A percentile compares a stretch with the other conserved stretches of the same genome.
phyloP scores from a whole-genome alignment of 1,284 basidiomycete species.

The Cryptococcus jaspeensis region DNA sequence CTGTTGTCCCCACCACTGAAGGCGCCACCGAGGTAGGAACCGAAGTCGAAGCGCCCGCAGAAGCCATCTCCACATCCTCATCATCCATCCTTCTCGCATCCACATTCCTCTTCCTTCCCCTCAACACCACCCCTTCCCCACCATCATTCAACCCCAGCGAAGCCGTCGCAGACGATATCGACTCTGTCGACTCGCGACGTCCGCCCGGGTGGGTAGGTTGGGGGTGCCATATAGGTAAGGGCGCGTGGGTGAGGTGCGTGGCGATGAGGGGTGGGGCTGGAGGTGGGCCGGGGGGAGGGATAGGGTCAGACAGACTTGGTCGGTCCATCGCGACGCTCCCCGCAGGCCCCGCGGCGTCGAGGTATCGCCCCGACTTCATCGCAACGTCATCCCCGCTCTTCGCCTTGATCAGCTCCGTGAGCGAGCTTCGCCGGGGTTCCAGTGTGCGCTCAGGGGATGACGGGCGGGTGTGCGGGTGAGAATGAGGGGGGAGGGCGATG shows the following conservation, averaged over 20 bases:
- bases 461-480: constrained; percentile 26
- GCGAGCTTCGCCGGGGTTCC: constrained; percentile 27
- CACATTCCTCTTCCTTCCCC: constrained; percentile 14
- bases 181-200: constrained; percentile 35
- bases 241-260: too few relatives aligned
- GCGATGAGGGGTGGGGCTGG: not conserved
- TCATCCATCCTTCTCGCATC: constrained; percentile 7
- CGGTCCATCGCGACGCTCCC: constrained; percentile 12
- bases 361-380: constrained; percentile 19
- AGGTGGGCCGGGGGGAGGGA: not conserved
- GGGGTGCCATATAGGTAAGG: too few relatives aligned
- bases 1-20: too few relatives aligned
- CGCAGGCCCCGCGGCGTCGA: too few relatives aligned
- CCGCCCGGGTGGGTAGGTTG: not conserved
- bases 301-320: constrained; percentile 11
- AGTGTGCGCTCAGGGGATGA: constrained; percentile 27
- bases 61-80: constrained; percentile 19
- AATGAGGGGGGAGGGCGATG: constrained; percentile 20
- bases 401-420: constrained; percentile 43
- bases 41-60: too few relatives aligned
- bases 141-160: constrained; percentile 10
- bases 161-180: constrained; percentile 13
- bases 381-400: constrained; percentile 40
- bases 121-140: not conserved
- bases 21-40: too few relatives aligned